These are phyloP conservation scores for Chaetomium cochliodes DNA, from an alignment of 495 filamentous ascomycete species.

Conservation along the genomic window DNA sequence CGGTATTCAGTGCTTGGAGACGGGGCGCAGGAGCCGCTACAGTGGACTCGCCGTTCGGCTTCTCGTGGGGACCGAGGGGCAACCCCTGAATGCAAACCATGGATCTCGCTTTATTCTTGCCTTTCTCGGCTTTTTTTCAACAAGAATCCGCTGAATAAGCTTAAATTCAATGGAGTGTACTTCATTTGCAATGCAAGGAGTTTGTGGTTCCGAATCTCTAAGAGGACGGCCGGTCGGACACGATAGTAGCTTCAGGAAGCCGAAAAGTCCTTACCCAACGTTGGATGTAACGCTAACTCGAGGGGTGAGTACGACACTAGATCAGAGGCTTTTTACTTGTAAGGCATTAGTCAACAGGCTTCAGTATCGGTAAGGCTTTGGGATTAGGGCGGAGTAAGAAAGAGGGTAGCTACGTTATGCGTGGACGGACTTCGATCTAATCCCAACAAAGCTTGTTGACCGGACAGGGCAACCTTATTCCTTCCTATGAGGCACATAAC, in stretches of 20 bases:
- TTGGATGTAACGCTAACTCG: conserved; percentile 4
- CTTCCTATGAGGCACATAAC: too few species aligned
- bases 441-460: neutral
- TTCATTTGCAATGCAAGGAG: conserved; percentile 8
- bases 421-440: neutral
- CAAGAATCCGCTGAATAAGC: neutral
- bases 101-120: neutral
- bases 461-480: too few species aligned
- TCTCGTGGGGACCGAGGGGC: neutral
- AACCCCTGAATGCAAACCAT: neutral
- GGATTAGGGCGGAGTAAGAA: neutral
- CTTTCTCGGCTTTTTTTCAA: neutral
- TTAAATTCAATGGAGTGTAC: conserved; percentile 17
- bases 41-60: neutral
- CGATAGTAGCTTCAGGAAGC: conserved; percentile 4
- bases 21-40: neutral
- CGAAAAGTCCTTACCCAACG: neutral
- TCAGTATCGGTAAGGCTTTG: neutral
- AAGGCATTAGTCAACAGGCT: conserved; percentile 17
- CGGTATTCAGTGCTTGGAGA: conserved; percentile 26
- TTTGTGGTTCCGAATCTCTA: conserved; percentile 12
- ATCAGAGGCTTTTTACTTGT: neutral
- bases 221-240: neutral
- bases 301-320: neutral
- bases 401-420: neutral